phyloP scores from a whole-genome alignment of 257 asterid species.

The Osmanthus fragrans region DNA sequence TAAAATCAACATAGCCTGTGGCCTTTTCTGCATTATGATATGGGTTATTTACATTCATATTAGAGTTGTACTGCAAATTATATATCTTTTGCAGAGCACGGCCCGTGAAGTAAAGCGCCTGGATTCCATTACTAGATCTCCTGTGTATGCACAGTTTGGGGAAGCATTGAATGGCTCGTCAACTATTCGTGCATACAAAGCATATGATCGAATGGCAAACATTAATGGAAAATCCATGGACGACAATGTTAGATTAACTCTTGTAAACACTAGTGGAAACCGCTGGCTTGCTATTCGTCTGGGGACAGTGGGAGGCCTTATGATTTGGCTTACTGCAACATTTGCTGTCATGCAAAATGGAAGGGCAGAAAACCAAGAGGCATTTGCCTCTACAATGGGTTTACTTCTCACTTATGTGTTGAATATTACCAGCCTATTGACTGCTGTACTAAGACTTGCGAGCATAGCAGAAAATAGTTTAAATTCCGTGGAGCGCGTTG shows the following conservation, averaged over 20 bases:
- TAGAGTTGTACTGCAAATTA: constrained; percentile 13
- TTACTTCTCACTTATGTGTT: constrained; percentile 89
- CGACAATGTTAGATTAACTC: constrained; percentile 80
- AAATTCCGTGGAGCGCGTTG: constrained; percentile 94
- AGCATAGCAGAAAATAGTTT: constrained; percentile 91
- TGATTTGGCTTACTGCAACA: constrained; percentile 98
- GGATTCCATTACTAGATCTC: constrained; percentile 88
- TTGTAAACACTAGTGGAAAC: constrained; percentile 83
- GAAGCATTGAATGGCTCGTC: constrained; percentile 91
- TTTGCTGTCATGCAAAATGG: constrained; percentile 94
- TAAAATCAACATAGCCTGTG: background rate
- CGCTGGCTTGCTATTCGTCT: constrained; percentile 96
- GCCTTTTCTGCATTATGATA: background rate
- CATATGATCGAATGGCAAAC: constrained; percentile 86
- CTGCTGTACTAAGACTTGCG: constrained; percentile 83
- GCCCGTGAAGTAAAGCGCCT: constrained; percentile 96
- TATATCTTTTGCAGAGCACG: constrained; percentile 66
- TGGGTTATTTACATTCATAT: constrained; percentile 8
- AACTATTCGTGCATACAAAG: constrained; percentile 94
- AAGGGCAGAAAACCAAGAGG: constrained; percentile 78
- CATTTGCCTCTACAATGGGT: constrained; percentile 98
- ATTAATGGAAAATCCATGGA: constrained; percentile 93
- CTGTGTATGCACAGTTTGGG: constrained; percentile 98
- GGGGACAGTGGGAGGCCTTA: constrained; percentile 89
- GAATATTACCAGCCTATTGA: constrained; percentile 78